Evolutionary conservation across 495 filamentous ascomycete genomes (phyloP), one percentile per base, ranked within the genome.

Genomic region (Penicillium subrubescens): DNA sequence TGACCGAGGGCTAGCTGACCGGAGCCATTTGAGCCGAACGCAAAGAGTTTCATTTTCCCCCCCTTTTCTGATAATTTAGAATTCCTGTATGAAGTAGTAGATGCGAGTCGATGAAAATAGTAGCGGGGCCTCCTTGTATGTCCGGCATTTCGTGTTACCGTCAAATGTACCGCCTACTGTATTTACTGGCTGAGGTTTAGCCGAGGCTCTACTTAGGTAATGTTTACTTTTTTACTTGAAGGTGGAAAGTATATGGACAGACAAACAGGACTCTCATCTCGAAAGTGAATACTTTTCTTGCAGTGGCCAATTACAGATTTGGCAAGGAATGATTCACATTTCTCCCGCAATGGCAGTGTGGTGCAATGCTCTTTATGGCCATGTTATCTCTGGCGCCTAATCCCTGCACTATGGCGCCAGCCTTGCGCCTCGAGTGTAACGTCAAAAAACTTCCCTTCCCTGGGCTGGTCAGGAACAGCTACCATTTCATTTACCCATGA

Each of bases 1-100:
- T 94, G 90, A 25, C 87, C 87, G 52, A 97, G 82, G 39, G 90
- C 92, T 39, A 99, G 84, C 72, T 99, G 95, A 57, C 92, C 92
- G 8, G 88, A 91, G 41, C 91, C 89, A 75, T 97, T 99, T 33
- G 94, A 97, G 37, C 95, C 95, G 66, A 97, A 87, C n/a, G 93
- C 88, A 71, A 88, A 92, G 48, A 97, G 79, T 52, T 71, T 77
- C 78, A 82, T 79, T 23, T 34, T 35, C 3, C 12, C n/a, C 27
- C 2, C n/a, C 43, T 56, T 2, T 1, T 59, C 63, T 43, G 5
- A 29, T 51, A 8, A n/a, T 21, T 43, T 10, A 17, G 44, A 19
- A 34, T 23, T 57, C 29, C 23, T 31, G 53, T 35, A 48, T 59
- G 15, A 52, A 52, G 25, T 59, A 21, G 19, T 59, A 21, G 19